A percentile compares a stretch with the other conserved stretches of the same genome.
These are phyloP conservation scores for Citrus sp. DNA, from an alignment of 345 rosid species.

Conservation along the genomic window DNA sequence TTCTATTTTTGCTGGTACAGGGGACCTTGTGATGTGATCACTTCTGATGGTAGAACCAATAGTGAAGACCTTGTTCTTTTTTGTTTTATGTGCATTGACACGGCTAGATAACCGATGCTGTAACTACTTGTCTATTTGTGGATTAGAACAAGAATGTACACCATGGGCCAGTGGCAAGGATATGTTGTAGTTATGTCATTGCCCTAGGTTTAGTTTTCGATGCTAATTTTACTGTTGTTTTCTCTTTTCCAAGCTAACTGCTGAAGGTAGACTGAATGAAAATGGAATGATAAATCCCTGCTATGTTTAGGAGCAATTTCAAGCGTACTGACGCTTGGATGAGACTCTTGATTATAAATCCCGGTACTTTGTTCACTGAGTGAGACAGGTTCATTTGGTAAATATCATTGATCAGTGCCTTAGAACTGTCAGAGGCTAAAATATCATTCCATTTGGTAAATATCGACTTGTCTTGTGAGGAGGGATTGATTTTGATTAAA, in stretches of 20 bases:
- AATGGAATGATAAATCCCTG: slow-evolving; percentile 26
- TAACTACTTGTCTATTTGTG: slow-evolving; percentile 32
- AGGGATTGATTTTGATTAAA: neutral
- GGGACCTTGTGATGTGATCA: slow-evolving; percentile 23
- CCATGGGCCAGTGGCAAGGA: slow-evolving; percentile 35
- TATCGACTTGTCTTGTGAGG: neutral
- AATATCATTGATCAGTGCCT: neutral
- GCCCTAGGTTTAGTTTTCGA: slow-evolving; percentile 34
- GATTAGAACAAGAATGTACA: slow-evolving; percentile 44
- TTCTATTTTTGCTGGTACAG: slow-evolving; percentile 41
- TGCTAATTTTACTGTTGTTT: slow-evolving; percentile 22
- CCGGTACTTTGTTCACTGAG: neutral
- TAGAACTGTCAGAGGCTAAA: neutral
- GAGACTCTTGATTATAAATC: neutral
- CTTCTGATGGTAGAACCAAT: slow-evolving; percentile 44
- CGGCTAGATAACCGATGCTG: slow-evolving; percentile 41
- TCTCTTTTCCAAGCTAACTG: slow-evolving; percentile 30
- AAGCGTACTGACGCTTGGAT: neutral
- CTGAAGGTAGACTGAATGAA: slow-evolving; percentile 19
- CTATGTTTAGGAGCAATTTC: neutral
- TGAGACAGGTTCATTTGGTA: neutral
- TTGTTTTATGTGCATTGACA: slow-evolving; percentile 39
- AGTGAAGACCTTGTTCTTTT: slow-evolving; percentile 34
- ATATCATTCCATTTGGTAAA: neutral
- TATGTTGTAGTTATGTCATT: slow-evolving; percentile 49